phyloP scores from a whole-genome alignment of 2,329 filamentous ascomycete species.

The Colletotrichum nymphaeae region DNA sequence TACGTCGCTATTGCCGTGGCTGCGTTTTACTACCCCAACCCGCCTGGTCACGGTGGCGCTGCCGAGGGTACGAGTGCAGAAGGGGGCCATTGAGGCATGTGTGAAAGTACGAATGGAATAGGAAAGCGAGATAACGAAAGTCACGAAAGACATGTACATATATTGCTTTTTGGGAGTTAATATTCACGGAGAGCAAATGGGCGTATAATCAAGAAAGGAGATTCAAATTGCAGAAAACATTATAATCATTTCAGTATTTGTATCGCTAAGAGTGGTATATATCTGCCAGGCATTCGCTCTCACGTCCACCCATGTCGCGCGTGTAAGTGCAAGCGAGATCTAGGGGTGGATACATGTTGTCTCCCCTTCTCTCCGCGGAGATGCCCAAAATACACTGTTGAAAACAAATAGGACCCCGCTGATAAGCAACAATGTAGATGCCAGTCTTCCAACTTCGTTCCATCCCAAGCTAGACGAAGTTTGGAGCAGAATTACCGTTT shows the following conservation, averaged over 20 bases:
- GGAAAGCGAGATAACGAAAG: background rate
- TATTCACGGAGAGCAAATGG: background rate
- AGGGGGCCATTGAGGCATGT: constrained; percentile 7
- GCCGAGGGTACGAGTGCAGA: constrained; percentile 26
- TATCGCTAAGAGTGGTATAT: too few species aligned
- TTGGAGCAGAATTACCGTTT: too few species aligned
- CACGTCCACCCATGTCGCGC: background rate
- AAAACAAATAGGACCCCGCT: background rate
- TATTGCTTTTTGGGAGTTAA: background rate
- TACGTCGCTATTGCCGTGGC: constrained; percentile 71
- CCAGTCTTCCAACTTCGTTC: too few species aligned
- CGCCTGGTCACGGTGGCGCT: constrained; percentile 32
- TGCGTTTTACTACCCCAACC: constrained; percentile 67
- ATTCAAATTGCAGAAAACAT: background rate
- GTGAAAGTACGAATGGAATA: background rate
- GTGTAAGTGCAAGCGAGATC: background rate
- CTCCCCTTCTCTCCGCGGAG: constrained; percentile 8
- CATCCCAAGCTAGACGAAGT: too few species aligned
- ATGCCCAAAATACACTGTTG: constrained; percentile 2
- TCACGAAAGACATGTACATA: background rate
- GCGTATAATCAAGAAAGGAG: background rate
- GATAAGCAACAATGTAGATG: background rate
- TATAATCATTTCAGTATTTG: background rate
- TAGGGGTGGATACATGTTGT: too few species aligned
- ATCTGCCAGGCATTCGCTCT: background rate